phyloP scores from a whole-genome alignment of 2,329 filamentous ascomycete genomes.

The Penicillium brasilianum region DNA sequence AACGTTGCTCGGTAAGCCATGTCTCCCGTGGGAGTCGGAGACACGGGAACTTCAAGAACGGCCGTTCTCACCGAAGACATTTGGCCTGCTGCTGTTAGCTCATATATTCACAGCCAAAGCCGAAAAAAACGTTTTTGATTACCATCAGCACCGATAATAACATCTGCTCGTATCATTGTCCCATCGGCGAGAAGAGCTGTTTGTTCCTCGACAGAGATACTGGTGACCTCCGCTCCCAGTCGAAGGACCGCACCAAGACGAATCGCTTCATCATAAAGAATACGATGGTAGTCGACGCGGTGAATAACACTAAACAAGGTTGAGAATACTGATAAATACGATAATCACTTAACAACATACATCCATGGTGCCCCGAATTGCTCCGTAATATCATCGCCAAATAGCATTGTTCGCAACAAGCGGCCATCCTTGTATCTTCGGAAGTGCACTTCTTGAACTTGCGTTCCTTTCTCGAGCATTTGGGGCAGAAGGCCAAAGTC shows the following conservation, averaged over 20 bases:
- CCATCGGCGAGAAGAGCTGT: conserved; percentile 1
- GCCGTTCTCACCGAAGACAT: neutral
- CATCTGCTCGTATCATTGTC: neutral
- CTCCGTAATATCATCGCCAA: neutral
- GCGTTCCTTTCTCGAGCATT: neutral
- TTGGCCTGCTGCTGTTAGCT: neutral
- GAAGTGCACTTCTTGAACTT: neutral
- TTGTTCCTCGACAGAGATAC: neutral
- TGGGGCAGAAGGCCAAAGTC: neutral
- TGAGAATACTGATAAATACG: neutral
- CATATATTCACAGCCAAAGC: neutral
- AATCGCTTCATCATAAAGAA: neutral
- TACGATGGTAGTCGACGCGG: neutral
- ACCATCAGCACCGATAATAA: neutral
- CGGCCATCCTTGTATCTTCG: neutral
- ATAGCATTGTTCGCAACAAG: neutral
- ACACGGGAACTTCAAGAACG: neutral
- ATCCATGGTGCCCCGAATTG: neutral
- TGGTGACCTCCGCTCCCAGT: neutral
- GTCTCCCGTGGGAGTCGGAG: neutral
- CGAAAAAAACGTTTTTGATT: neutral
- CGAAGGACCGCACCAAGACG: neutral
- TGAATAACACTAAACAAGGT: neutral
- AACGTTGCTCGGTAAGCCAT: neutral
- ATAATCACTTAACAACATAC: neutral